A percentile compares a stretch with the other conserved stretches of the same genome.
phyloP scores from a whole-genome alignment of 2,329 filamentous ascomycete genomes.

The Chrysosporium keratinophilum region DNA sequence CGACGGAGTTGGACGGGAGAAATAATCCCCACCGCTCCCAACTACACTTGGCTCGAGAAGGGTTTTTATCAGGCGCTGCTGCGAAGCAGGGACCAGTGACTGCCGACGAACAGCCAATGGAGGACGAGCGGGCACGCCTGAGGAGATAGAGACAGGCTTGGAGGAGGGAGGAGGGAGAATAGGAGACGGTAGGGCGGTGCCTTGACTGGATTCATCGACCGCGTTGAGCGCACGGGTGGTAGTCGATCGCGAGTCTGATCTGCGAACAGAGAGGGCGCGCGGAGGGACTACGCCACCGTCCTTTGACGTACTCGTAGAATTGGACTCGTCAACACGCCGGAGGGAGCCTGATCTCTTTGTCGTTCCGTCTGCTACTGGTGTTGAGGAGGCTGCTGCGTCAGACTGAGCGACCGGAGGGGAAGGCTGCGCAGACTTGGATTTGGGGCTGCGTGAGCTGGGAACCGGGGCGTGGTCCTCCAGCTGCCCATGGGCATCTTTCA shows the following conservation, averaged over 20 bases:
- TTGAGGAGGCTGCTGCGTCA: background rate
- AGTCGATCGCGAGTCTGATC: background rate
- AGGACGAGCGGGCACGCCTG: constrained; percentile 23
- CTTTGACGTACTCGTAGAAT: background rate
- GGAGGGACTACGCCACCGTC: background rate
- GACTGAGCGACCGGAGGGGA: background rate
- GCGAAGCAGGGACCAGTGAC: constrained; percentile 32
- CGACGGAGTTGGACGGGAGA: constrained; percentile 15
- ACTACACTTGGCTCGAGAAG: constrained; percentile 25
- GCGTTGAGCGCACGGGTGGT: constrained; percentile 6
- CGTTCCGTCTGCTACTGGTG: background rate
- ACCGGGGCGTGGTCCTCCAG: background rate
- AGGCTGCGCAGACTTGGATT: background rate
- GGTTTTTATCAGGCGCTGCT: constrained; percentile 31
- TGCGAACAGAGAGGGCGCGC: background rate
- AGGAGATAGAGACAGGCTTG: constrained; percentile 6
- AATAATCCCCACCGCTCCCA: constrained; percentile 20
- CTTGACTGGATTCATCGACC: constrained; percentile 7
- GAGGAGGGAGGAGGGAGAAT: constrained; percentile 14
- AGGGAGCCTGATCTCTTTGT: background rate
- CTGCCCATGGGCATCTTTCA: background rate
- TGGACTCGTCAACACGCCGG: background rate
- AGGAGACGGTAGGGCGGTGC: constrained; percentile 4
- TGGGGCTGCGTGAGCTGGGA: background rate
- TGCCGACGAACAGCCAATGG: constrained; percentile 30